Base-by-base conservation (phyloP, 306 rosid species). In the Potentilla sterilis region DNA sequence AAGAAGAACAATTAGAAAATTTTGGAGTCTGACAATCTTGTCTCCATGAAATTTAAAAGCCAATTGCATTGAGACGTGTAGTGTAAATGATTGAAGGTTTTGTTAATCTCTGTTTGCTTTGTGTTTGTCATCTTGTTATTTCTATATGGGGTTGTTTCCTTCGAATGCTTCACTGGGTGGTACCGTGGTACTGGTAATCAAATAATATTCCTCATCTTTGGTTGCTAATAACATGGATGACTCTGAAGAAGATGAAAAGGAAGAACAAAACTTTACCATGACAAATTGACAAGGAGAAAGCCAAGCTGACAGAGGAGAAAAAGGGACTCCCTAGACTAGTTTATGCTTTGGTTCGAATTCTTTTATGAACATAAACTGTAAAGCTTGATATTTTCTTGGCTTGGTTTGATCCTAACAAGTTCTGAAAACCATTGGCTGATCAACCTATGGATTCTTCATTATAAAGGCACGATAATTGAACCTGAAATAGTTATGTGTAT, bases 41-140 rank as follows among this genome's bases (percentile, higher is more conserved):
- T 91, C 93, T 75, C 88, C 84, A 42, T 59, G 78, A 83, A 75
- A 61, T 74, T 78, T 64, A 32, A 66, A 54, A 76, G 74, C 82
- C 89, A 89, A 85, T 91, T 84, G 88, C 87, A 84, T 77, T 58
- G 79, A 40, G 82, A 87, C 91, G 82, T 90, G 86, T 90, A 84
- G 82, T 90, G 85, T 88, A 84, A 73, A 34, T 83, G 79, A 90
- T 83, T 75, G 81, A 81, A 65, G 41, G 54, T 40, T 35, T 77
- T 65, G 42, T 59, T 67, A 40, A 58, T 75, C 70, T 66, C 73
- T 86, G 35, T 66, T 77, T 86, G 52, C 68, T 57, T 61, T 11
- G 73, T 22, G 75, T 82, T 67, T 78, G 73, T 86, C 64, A 21
- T 54, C 38, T 68, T 85, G 75, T 47, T 82, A 19, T 57, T 55